Evolutionary conservation across 1,284 basidiomycete species (phyloP), one percentile per base, ranked within the genome.

Genomic region (Agaricales sp.): DNA sequence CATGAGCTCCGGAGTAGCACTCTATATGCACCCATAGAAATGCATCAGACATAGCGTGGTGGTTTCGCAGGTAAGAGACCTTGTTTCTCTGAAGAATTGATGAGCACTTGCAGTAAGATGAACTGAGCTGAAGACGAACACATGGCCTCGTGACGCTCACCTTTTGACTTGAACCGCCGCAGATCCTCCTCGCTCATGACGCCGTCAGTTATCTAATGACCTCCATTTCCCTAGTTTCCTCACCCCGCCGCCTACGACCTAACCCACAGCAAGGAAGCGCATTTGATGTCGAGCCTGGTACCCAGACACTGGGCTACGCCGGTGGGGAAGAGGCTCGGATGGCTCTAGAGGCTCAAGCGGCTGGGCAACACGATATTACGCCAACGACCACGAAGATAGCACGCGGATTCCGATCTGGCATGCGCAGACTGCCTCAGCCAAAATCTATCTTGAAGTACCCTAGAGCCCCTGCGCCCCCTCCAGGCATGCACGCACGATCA

Each of bases 321-420:
- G 39, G 39, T 41, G 8, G 39, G 8, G 19, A 41, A 8, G 39
- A 41, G 19, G 39, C 39, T 16, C 13, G 39, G 18, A 41, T 41
- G 4, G 39, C 39, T 41, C 18, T 18, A 20, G 39, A 41, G 18
- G 18, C 6, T n/a, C 6, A 41, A 18, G 39, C 39, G 6, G 19
- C 13, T 20, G 39, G 18, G 16, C n/a, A 41, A 16, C 4, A 6
- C 16, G 18, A 41, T 20, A 41, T 20, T n/a, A 20, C 13, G 19
- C 19, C 39, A 41, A 41, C 39, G 8, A 41, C 39, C 39, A 41
- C 13, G 39, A 41, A 41, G 19, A 20, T 41, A 41, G 39, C 39
- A 20, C 39, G 39, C 39, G 39, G 39, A 8, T 20, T 41, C n/a
- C n/a, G 13, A n/a, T n/a, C 13, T 11, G 39, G 39, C 13, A 41